A percentile compares a stretch with the other conserved stretches of the same genome.
These are phyloP conservation scores for Wolfiporia cocos DNA, from an alignment of 1,284 basidiomycete species.

Conservation along the genomic window DNA sequence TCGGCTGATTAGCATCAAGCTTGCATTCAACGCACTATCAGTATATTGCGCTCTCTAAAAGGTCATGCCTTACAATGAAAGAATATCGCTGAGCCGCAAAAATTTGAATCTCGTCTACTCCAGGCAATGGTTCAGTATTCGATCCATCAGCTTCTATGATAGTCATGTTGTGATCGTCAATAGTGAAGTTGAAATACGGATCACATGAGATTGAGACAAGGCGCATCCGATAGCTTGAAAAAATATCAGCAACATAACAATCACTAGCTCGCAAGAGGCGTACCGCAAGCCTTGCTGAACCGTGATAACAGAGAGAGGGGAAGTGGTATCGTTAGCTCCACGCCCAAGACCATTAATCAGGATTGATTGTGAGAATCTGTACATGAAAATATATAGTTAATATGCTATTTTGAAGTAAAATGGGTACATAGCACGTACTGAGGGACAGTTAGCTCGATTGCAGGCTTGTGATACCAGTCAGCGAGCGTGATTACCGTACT, in stretches of 20 bases:
- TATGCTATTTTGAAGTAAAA: neutral
- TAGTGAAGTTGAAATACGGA: constrained; percentile 27
- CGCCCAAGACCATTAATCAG: constrained; percentile 48
- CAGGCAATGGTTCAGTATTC: constrained; percentile 27
- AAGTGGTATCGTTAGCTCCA: constrained; percentile 17
- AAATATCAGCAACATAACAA: neutral
- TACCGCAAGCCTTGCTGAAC: neutral
- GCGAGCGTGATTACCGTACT: constrained; percentile 23
- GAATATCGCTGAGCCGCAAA: constrained; percentile 32
- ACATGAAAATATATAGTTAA: neutral
- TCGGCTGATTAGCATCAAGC: constrained; percentile 13
- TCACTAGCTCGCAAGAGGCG: neutral
- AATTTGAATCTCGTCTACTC: constrained; percentile 33
- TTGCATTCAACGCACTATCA: neutral
- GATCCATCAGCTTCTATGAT: constrained; percentile 31
- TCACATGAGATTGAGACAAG: constrained; percentile 43
- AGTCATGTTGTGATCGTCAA: constrained; percentile 31
- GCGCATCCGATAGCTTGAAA: constrained; percentile 35
- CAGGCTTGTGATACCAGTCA: constrained; percentile 23
- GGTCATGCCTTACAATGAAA: constrained; percentile 16
- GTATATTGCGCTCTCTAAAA: neutral
- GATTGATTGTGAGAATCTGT: constrained; percentile 24
- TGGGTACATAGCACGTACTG: constrained; percentile 10
- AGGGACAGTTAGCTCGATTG: constrained; percentile 7
- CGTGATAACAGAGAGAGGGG: constrained; percentile 27